phyloP scores from a whole-genome alignment of 2,329 filamentous ascomycete genomes.

The Diaporthe sp. region DNA sequence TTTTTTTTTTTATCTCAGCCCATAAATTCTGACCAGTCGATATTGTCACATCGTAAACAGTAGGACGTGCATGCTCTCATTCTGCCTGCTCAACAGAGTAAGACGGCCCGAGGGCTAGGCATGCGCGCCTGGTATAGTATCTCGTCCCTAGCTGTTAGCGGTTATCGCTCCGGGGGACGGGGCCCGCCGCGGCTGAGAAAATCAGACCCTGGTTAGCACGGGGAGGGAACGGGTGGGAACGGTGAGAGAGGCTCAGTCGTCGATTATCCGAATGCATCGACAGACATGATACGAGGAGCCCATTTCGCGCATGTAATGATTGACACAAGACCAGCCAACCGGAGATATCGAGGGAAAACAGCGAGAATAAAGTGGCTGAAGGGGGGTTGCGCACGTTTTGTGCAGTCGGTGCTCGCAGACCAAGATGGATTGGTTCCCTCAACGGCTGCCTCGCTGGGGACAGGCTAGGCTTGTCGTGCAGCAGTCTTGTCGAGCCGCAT shows the following conservation, averaged over 20 bases:
- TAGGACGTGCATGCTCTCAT: background rate
- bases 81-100: slow-evolving; percentile 21
- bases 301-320: background rate
- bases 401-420: background rate
- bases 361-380: background rate
- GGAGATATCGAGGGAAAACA: background rate
- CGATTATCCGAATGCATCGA: background rate
- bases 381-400: background rate
- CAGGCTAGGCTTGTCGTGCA: background rate
- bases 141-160: slow-evolving; percentile 25
- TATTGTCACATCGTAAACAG: slow-evolving; percentile 4
- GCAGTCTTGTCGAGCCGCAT: slow-evolving; percentile 14
- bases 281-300: slow-evolving; percentile 2
- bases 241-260: slow-evolving; percentile 11
- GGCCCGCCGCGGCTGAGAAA: slow-evolving; percentile 20
- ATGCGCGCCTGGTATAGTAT: slow-evolving; percentile 6
- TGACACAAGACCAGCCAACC: background rate
- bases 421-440: background rate
- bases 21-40: slow-evolving; percentile 3
- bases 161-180: slow-evolving; percentile 10
- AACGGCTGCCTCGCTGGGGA: slow-evolving; percentile 6
- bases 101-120: background rate
- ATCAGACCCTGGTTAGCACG: background rate
- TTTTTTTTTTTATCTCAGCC: no score
- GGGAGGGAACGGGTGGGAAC: background rate